phyloP scores from a whole-genome alignment of 1,284 basidiomycete species.

The Polyporus tsugae region DNA sequence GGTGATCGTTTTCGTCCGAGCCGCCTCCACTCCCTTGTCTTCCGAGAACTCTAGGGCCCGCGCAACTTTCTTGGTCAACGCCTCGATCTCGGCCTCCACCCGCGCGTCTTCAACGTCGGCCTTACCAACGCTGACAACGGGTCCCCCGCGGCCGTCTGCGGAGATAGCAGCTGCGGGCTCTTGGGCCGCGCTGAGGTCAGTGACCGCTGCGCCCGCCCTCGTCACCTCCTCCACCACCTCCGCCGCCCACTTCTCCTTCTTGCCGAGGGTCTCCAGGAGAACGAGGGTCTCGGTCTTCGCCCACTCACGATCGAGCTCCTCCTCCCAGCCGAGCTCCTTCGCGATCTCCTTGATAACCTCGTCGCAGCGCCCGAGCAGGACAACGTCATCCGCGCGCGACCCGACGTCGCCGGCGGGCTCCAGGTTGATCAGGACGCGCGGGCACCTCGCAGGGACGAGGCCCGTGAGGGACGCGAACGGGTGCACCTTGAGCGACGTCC shows the following conservation, averaged over 20 bases:
- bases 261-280: slow-evolving; percentile 24
- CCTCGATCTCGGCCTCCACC: slow-evolving; percentile 24
- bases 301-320: slow-evolving; percentile 69
- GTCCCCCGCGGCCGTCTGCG: slow-evolving; percentile 5
- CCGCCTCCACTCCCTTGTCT: background rate
- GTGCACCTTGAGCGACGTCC: slow-evolving; percentile 88
- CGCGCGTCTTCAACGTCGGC: slow-evolving; percentile 18
- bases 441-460: slow-evolving; percentile 58
- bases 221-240: slow-evolving; percentile 6
- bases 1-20: slow-evolving; percentile 14
- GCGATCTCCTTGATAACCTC: slow-evolving; percentile 65
- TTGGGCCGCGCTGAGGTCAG: slow-evolving; percentile 8
- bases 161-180: background rate
- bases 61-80: slow-evolving; percentile 20
- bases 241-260: slow-evolving; percentile 1
- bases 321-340: slow-evolving; percentile 71
- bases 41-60: slow-evolving; percentile 28
- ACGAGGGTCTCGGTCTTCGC: slow-evolving; percentile 50
- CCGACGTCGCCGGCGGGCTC: slow-evolving; percentile 73
- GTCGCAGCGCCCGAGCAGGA: slow-evolving; percentile 76
- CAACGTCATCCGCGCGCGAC: slow-evolving; percentile 59
- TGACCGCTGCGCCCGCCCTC: slow-evolving; percentile 7
- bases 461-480: slow-evolving; percentile 77
- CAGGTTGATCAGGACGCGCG: slow-evolving; percentile 75
- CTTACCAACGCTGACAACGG: slow-evolving; percentile 14